Evolutionary conservation across 352 stramenopile genomes (phyloP).

Genomic region (Thalassiosira mediterranea): DNA sequence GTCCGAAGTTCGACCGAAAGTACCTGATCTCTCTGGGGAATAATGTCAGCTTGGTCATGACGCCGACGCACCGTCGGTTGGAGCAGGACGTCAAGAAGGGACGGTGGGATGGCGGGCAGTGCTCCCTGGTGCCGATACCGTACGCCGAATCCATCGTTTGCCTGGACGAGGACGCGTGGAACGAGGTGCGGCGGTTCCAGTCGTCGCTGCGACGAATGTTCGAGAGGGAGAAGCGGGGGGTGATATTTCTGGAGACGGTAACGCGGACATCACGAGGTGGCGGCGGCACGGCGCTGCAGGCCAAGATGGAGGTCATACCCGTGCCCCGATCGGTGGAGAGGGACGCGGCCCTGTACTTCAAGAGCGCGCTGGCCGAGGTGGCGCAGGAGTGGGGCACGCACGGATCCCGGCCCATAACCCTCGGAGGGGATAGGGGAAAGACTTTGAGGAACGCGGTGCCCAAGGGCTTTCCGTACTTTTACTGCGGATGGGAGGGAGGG

Average conservation of each 20-base stretch:
- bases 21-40: conserved; percentile 68
- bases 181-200: conserved; percentile 71
- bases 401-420: conserved; percentile 57
- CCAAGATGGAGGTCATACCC: conserved; percentile 69
- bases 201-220: conserved; percentile 64
- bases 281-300: conserved; percentile 57
- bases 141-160: conserved; percentile 63
- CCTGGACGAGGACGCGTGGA: conserved; percentile 63
- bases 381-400: conserved; percentile 77
- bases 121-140: conserved; percentile 74
- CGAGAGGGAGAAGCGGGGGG: conserved; percentile 43
- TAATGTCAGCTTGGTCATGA: conserved; percentile 66
- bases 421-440: conserved; percentile 24
- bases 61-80: conserved; percentile 50
- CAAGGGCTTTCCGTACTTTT: conserved; percentile 79
- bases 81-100: conserved; percentile 10
- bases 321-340: conserved; percentile 51
- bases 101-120: conserved; percentile 48
- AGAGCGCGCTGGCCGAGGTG: conserved; percentile 66
- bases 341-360: conserved; percentile 77
- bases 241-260: conserved; percentile 77
- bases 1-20: conserved; percentile 60
- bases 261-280: conserved; percentile 38
- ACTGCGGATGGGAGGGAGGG: conserved; percentile 62
- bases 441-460: conserved; percentile 56